Conservation (phyloP, 2,329 filamentous ascomycete genomes). For the Pyrenochaeta sp. region DNA sequence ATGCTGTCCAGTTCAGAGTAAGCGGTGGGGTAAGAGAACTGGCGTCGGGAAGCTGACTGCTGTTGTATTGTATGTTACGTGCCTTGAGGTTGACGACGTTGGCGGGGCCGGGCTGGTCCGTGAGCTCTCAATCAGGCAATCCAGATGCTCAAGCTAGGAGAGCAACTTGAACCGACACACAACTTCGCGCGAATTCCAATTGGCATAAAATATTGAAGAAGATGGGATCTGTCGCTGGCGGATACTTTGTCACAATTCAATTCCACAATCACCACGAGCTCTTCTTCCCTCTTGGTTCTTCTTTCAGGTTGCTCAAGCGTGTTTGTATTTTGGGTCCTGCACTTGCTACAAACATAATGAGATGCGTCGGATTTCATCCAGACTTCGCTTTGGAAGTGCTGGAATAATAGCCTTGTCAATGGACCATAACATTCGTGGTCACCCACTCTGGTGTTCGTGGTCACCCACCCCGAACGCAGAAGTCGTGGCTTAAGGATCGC, state of each 20-base stretch:
- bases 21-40: slow-evolving; percentile 14
- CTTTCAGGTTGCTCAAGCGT: background rate
- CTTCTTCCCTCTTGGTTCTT: background rate
- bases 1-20: slow-evolving; percentile 44
- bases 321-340: background rate
- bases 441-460: slow-evolving; percentile 12
- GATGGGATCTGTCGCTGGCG: background rate
- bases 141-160: slow-evolving; percentile 3
- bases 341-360: background rate
- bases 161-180: background rate
- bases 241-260: background rate
- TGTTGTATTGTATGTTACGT: slow-evolving; percentile 18
- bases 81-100: slow-evolving; percentile 41
- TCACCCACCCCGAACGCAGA: slow-evolving; percentile 30
- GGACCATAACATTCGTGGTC: background rate
- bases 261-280: no score
- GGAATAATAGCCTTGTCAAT: background rate
- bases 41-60: slow-evolving; percentile 21
- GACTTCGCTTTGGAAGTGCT: slow-evolving; percentile 2
- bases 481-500: slow-evolving; percentile 17
- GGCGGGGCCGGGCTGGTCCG: slow-evolving; percentile 34
- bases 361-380: background rate
- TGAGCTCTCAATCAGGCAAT: slow-evolving; percentile 30
- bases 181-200: no score
- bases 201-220: background rate